These are phyloP conservation scores for Thalassiosira delicatula DNA, from an alignment of 352 stramenopile species.

Conservation along the genomic window DNA sequence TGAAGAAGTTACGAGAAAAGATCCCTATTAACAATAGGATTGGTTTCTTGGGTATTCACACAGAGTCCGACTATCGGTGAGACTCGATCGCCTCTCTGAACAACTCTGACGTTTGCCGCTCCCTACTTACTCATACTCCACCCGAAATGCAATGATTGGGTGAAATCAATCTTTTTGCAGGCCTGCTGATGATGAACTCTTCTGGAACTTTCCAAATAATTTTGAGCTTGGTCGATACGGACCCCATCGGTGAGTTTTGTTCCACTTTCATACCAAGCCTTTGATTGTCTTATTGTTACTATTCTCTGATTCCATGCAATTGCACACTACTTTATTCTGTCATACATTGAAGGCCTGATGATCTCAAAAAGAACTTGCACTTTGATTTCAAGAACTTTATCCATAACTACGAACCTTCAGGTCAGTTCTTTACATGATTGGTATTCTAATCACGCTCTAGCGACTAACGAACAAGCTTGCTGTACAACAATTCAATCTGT, in stretches of 20 bases:
- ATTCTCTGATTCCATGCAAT: neutral
- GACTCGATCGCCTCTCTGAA: no score
- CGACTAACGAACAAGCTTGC: no score
- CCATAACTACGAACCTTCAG: conserved; percentile 60
- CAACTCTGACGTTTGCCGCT: no score
- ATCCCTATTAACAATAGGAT: conserved; percentile 35
- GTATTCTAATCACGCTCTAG: no score
- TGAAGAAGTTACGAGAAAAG: conserved; percentile 23
- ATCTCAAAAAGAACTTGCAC: conserved; percentile 66
- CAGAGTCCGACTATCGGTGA: conserved; percentile 51
- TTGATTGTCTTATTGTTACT: neutral
- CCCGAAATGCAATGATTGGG: no score
- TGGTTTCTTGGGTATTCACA: conserved; percentile 56
- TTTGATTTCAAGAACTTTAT: conserved; percentile 77
- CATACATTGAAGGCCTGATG: conserved; percentile 16
- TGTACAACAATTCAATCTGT: no score
- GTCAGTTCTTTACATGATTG: neutral
- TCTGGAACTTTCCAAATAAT: conserved; percentile 46
- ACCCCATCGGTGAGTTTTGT: conserved; percentile 37
- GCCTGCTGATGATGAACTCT: conserved; percentile 28
- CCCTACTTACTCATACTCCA: no score
- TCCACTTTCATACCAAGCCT: neutral
- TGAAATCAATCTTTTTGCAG: conserved; percentile 16
- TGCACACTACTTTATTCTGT: conserved; percentile 9
- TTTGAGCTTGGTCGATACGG: conserved; percentile 66